phyloP scores from a whole-genome alignment of 1,284 basidiomycete genomes.

The Rhizoctonia solani region DNA sequence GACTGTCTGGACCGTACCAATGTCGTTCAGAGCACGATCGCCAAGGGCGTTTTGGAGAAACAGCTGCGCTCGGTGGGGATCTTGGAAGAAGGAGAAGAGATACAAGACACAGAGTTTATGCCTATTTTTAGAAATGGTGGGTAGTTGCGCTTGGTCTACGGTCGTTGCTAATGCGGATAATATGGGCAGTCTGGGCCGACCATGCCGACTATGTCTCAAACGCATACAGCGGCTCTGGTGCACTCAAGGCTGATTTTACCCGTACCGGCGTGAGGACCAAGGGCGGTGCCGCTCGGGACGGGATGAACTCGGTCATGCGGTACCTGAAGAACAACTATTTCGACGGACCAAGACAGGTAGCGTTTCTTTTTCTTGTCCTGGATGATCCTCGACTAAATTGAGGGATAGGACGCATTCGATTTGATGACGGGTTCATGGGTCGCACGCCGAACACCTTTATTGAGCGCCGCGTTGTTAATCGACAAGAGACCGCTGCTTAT shows the following conservation, averaged over 20 bases:
- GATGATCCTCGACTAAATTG: background rate
- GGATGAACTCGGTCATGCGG: constrained; percentile 81
- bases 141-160: no score
- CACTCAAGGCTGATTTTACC: constrained; percentile 97
- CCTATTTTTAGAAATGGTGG: constrained; percentile 86
- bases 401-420: constrained; percentile 83
- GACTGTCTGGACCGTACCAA: constrained; percentile 87
- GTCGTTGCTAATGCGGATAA: background rate
- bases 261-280: constrained; percentile 87
- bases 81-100: constrained; percentile 64
- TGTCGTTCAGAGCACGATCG: constrained; percentile 89
- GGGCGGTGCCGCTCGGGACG: constrained; percentile 83
- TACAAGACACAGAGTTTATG: constrained; percentile 80
- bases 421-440: constrained; percentile 91
- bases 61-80: constrained; percentile 79
- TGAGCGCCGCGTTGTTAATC: constrained; percentile 66
- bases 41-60: constrained; percentile 78
- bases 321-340: constrained; percentile 98
- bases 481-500: constrained; percentile 81
- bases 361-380: constrained; percentile 38
- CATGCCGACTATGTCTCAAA: constrained; percentile 91
- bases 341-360: constrained; percentile 88
- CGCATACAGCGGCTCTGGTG: constrained; percentile 94
- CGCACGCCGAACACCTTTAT: constrained; percentile 70
- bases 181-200: constrained; percentile 89